These are phyloP conservation scores for Tylopilus plumbeoviolaceoides DNA, from an alignment of 768 basidiomycete genomes.

Conservation along the genomic window DNA sequence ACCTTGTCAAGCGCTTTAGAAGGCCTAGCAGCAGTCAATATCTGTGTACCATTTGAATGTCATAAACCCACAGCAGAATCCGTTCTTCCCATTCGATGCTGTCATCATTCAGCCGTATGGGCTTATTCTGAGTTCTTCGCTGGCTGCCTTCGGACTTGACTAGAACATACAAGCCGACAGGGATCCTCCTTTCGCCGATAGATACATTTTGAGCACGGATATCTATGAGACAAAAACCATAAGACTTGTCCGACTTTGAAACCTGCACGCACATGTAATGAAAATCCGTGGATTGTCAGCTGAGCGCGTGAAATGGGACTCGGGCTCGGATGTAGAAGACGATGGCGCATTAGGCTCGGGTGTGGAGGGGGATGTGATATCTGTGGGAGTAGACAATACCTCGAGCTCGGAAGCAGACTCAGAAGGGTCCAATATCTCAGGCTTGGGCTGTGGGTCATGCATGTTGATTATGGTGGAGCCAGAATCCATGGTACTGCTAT, in stretches of 20 bases:
- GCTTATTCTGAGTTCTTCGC: neutral
- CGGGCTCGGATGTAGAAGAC: neutral
- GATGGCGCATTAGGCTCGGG: too few species aligned
- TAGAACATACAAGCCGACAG: neutral
- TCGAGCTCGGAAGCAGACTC: neutral
- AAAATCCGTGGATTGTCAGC: neutral
- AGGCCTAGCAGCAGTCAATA: neutral
- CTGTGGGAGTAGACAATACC: too few species aligned
- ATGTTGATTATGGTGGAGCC: neutral
- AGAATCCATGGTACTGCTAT: neutral
- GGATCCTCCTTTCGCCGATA: neutral
- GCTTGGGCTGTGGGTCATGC: neutral
- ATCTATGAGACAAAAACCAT: neutral
- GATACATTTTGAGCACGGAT: neutral
- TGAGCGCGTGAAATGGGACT: neutral
- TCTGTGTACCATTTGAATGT: neutral
- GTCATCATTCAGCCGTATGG: neutral
- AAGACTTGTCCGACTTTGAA: neutral
- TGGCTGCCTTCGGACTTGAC: neutral
- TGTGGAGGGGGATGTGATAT: too few species aligned
- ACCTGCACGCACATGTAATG: neutral
- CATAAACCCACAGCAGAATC: too few species aligned
- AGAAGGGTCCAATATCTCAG: neutral
- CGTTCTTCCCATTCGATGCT: constrained; percentile 1
- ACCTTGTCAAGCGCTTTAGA: neutral